Base-by-base conservation (phyloP, 805 yeast genomes). In the Ogataea zsoltii region DNA sequence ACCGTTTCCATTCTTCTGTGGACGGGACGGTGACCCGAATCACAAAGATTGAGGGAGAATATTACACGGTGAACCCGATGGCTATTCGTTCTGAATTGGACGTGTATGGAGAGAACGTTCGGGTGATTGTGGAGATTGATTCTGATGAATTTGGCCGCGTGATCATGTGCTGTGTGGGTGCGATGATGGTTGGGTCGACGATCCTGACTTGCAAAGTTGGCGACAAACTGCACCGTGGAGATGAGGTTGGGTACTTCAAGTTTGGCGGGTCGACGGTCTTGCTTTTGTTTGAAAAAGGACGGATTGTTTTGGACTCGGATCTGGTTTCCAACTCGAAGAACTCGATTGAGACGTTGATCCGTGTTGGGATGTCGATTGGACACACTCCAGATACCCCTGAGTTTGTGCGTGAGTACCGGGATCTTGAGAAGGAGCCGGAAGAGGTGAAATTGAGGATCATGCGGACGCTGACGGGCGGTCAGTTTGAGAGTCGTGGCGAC, bases 161-260 rank as follows among this genome's bases (percentile, higher is more conserved):
- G 15, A 69, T 86, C 50, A 75, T 88, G 67, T 79, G 89, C 17
- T 82, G 94, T 5, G 88, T 92, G 3, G 99, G 99, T 29, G 99
- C 99, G 0, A 92, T 94, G 98, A 90, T 92, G 97, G 99, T 92
- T 2, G 98, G 98, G 0, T 85, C 96, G 2, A 90, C 85, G 2
- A 76, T 89, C 0, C 63, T 92, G 23, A 83, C 92, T 0, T 83
- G 82, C 13, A 61, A 75, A 42, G 77, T 75, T 37, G 89, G 88
- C 2, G 80, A 80, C 35, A 31, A 42, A 0, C 72, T 92, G 3
- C 56, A 66, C 7, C 73, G 91, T 37, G 87, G 94, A 3, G 91
- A 87, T 34, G 98, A 92, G 57, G 66, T 92, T 21, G 99, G 99
- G 0, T 92, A 88, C 61, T 92, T 92, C 75, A 88, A 91, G 61